phyloP scores from a whole-genome alignment of 148 eudicot species.

The Rhododendron griersonianum region DNA sequence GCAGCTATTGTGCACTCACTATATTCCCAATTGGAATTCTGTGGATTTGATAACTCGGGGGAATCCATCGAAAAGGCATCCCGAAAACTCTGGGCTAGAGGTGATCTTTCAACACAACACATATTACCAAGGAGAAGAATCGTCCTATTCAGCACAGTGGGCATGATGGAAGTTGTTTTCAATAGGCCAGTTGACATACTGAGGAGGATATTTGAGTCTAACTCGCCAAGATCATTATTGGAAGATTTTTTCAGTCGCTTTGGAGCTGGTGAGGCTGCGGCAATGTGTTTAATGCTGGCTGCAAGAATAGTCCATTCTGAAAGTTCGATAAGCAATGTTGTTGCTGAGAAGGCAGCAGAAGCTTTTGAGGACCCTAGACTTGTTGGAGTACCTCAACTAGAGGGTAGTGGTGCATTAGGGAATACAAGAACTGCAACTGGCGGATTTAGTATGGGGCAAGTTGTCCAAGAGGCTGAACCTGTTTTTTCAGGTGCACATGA shows the following conservation, averaged over 20 bases:
- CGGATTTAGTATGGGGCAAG: conserved; percentile 99
- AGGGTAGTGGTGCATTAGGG: conserved; percentile 78
- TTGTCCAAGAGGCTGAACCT: conserved; percentile 97
- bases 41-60: conserved; percentile 50
- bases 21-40: conserved; percentile 67
- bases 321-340: conserved; percentile 62
- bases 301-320: conserved; percentile 69
- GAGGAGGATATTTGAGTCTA: conserved; percentile 88
- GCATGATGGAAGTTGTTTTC: conserved; percentile 96
- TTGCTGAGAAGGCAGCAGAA: conserved; percentile 94
- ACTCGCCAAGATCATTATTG: conserved; percentile 69
- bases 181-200: conserved; percentile 91
- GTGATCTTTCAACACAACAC: conserved; percentile 94
- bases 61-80: conserved; percentile 70
- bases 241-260: conserved; percentile 94
- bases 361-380: conserved; percentile 95
- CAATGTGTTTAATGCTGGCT: conserved; percentile 94
- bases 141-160: conserved; percentile 95
- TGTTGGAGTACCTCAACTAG: conserved; percentile 93
- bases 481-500: conserved; percentile 95
- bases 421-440: conserved; percentile 76
- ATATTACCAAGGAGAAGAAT: conserved; percentile 85
- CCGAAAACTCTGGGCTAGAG: conserved; percentile 84
- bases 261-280: conserved; percentile 94
- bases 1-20: conserved; percentile 76